phyloP scores from a whole-genome alignment of 192 early-diverging fungal genomes.

The Rhizophagus clarus region DNA sequence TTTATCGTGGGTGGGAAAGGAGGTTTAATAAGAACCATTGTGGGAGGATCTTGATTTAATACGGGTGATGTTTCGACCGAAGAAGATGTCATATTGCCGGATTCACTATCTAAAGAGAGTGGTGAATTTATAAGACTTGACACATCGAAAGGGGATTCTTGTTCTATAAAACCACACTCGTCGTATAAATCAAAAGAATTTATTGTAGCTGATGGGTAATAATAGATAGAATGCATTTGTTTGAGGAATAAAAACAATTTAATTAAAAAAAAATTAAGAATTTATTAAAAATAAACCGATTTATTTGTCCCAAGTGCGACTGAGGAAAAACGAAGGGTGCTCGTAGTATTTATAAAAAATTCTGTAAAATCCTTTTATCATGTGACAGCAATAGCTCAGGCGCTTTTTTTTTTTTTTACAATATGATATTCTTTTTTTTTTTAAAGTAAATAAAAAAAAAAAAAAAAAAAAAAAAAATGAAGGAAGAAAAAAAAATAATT shows the following conservation, averaged over 20 bases:
- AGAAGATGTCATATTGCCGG: not conserved
- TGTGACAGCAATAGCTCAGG: too few species aligned
- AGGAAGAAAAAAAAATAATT: too few species aligned
- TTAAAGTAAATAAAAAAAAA: too few species aligned
- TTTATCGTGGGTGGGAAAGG: conserved; percentile 10
- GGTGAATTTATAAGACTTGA: conserved; percentile 3
- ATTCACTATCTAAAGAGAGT: conserved; percentile 1
- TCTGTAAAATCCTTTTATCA: too few species aligned
- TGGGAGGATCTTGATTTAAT: not conserved
- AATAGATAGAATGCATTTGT: not conserved
- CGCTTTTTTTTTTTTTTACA: too few species aligned
- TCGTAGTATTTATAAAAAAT: too few species aligned
- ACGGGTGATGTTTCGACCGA: not conserved
- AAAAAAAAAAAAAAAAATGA: too few species aligned
- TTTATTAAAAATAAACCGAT: not conserved
- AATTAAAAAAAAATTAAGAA: not conserved
- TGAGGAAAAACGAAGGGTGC: too few species aligned
- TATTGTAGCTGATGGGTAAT: not conserved
- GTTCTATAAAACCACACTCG: not conserved
- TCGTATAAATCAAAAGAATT: not conserved
- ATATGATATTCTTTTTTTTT: too few species aligned
- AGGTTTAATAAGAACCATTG: not conserved
- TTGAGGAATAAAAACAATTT: not conserved
- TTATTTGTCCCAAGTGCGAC: too few species aligned
- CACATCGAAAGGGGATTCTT: not conserved